Base-by-base conservation (phyloP, 805 yeast species). In the Hanseniaspora thailandica region DNA sequence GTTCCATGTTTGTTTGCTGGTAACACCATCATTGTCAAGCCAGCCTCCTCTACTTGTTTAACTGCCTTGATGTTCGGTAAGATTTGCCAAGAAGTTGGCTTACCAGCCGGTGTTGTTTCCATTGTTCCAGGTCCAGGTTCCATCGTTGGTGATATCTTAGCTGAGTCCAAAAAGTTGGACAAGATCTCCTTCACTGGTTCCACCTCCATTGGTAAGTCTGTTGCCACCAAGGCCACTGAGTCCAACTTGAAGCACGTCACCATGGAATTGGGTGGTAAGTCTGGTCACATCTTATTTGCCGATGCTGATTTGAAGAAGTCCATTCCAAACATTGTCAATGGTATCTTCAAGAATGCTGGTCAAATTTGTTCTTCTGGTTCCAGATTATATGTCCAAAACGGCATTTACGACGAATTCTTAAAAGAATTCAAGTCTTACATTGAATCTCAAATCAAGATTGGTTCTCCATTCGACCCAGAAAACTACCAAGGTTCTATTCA, bases 301-400 rank as follows among this genome's bases (percentile, higher is more conserved):
- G 93, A 84, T 66, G 84, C 82, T 57, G 71, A 81, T 58, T 71
- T 76, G 52, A 65, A 65, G 39, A 47, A 43, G n/a, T 66, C 75
- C 47, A 63, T 71, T 46, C 66, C 72, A 54, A 74, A 75, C 63
- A 74, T 82, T 61, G 72, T 79, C 50, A 69, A 75, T 47, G 87
- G 87, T 72, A 84, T 84, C 62, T 82, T 82, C 73, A 78, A 75
- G 72, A 83, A 83, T 70, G 81, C 87, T 58, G 90, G 89, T 69
- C 88, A 84, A 71, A 85, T 84, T 55, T 84, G 90, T 66, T 80
- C 84, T 61, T 86, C 89, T 45, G 89, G 89, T 66, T 82, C 89
- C 35, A 80, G 93, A 76, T 72, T 84, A 55, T 82, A 77, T 64
- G 76, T 84, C 57, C 89, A 84, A 69, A 86, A 80, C 58, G 82